Conservation (phyloP, 2,329 filamentous ascomycete genomes). For the Septoria petroselini region DNA sequence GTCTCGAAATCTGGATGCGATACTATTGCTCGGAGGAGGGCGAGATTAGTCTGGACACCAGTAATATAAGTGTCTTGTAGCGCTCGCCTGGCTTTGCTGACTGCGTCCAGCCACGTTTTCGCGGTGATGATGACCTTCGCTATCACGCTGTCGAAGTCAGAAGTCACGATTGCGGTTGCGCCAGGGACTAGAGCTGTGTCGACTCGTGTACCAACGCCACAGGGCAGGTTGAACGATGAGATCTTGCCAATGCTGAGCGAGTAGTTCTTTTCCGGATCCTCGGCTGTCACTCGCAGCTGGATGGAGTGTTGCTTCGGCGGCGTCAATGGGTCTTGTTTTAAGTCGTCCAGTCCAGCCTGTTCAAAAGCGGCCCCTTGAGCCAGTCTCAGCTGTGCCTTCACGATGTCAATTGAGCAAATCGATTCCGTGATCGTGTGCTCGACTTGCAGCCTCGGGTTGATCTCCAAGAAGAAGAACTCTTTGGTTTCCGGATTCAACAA, state of each 20-base stretch:
- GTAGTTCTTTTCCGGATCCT: constrained; percentile 54
- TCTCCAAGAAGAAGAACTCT: constrained; percentile 59
- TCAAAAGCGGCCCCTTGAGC: constrained; percentile 50
- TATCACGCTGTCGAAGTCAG: constrained; percentile 59
- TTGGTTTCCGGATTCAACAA: constrained; percentile 51
- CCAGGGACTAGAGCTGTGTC: constrained; percentile 54
- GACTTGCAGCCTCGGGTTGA: constrained; percentile 60
- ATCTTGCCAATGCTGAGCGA: constrained; percentile 61
- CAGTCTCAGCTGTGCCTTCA: constrained; percentile 54
- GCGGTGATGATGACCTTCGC: constrained; percentile 60
- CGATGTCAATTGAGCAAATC: constrained; percentile 54
- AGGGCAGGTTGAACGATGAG: constrained; percentile 52
- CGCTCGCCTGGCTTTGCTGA: constrained; percentile 55
- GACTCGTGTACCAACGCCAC: constrained; percentile 56
- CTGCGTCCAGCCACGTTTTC: constrained; percentile 50
- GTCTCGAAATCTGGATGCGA: constrained; percentile 50
- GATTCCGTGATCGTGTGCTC: constrained; percentile 61
- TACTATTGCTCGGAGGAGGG: constrained; percentile 54
- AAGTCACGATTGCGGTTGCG: constrained; percentile 47
- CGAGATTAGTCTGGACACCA: constrained; percentile 59
- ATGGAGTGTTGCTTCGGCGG: constrained; percentile 49
- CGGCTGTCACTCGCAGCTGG: constrained; percentile 58
- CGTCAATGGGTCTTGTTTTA: constrained; percentile 35
- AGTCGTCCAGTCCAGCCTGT: constrained; percentile 28
- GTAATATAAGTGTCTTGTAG: constrained; percentile 55